A percentile compares a stretch with the other conserved stretches of the same genome.
Evolutionary conservation across 176 grass and related monocot species (phyloP).

Genomic region (Rhynchospora breviuscula): DNA sequence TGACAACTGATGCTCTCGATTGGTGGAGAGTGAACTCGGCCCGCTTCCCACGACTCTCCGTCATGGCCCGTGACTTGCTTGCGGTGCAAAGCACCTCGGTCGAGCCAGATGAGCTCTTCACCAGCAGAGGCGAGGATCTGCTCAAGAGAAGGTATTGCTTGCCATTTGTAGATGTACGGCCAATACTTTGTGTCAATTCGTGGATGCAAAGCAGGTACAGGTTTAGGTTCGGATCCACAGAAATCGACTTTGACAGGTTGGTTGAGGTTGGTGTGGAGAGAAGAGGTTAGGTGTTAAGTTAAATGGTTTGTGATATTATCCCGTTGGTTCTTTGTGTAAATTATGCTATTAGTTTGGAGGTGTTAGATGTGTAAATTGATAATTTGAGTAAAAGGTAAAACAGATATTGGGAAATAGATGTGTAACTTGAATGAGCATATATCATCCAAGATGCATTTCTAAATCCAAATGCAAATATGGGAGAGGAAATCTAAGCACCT

Average conservation of each 20-base stretch:
- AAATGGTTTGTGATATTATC: constrained; percentile 2
- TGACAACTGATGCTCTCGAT: constrained; percentile 66
- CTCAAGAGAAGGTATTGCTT: constrained; percentile 72
- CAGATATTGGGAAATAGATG: neutral
- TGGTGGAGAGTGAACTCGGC: constrained; percentile 86
- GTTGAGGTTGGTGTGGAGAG: constrained; percentile 31
- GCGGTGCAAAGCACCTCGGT: constrained; percentile 71
- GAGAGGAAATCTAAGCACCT: neutral
- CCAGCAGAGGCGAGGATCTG: constrained; percentile 58
- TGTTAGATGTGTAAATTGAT: constrained; percentile 14
- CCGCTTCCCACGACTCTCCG: constrained; percentile 70
- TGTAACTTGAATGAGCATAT: neutral
- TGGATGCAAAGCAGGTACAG: constrained; percentile 78
- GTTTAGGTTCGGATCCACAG: constrained; percentile 55
- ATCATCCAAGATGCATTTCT: neutral
- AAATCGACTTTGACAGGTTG: constrained; percentile 66
- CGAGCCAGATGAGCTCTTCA: constrained; percentile 80
- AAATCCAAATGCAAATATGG: neutral
- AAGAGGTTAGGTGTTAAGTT: constrained; percentile 19
- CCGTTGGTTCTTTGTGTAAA: constrained; percentile 41
- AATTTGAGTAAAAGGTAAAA: neutral
- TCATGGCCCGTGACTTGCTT: constrained; percentile 91
- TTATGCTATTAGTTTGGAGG: constrained; percentile 6
- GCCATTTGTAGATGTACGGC: constrained; percentile 47
- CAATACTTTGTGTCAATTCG: constrained; percentile 57